Conservation (phyloP, 1,284 basidiomycete species). For the Puccinia coronata region DNA sequence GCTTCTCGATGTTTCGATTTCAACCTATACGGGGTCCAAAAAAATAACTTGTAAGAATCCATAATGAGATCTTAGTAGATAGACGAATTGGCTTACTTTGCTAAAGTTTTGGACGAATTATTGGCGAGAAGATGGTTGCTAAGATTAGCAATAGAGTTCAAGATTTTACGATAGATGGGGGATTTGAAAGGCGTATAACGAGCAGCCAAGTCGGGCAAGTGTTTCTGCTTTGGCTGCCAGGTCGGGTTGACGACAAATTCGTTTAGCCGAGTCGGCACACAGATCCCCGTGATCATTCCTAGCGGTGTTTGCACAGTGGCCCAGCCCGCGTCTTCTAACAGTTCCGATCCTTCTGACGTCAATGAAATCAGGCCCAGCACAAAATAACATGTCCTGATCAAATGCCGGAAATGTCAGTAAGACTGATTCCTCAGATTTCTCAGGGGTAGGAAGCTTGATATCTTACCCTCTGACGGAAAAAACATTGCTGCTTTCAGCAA, state of each 20-base stretch:
- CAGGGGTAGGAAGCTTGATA: neutral
- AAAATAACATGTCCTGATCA: slow-evolving; percentile 85
- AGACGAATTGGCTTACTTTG: slow-evolving; percentile 53
- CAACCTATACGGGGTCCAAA: slow-evolving; percentile 64
- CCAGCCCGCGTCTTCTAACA: slow-evolving; percentile 89
- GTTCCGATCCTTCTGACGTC: slow-evolving; percentile 73
- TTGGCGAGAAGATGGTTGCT: slow-evolving; percentile 95
- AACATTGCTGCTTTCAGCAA: slow-evolving; percentile 83
- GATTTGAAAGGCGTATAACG: slow-evolving; percentile 66
- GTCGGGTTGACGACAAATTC: slow-evolving; percentile 77
- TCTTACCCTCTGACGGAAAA: slow-evolving; percentile 90
- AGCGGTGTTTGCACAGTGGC: slow-evolving; percentile 82
- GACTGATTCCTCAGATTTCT: neutral
- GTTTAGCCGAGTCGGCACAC: slow-evolving; percentile 78
- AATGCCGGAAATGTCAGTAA: slow-evolving; percentile 48
- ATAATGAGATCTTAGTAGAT: neutral
- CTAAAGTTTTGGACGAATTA: slow-evolving; percentile 54
- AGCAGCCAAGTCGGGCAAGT: slow-evolving; percentile 61
- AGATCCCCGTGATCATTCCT: slow-evolving; percentile 84
- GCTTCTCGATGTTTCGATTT: slow-evolving; percentile 69
- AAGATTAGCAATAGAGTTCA: slow-evolving; percentile 86
- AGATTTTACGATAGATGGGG: slow-evolving; percentile 78
- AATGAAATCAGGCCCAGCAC: slow-evolving; percentile 80
- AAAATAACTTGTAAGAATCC: slow-evolving; percentile 10
- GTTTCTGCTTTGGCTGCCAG: slow-evolving; percentile 67